Conservation (phyloP, 768 basidiomycete genomes). For the Psilocybe cyanescens region DNA sequence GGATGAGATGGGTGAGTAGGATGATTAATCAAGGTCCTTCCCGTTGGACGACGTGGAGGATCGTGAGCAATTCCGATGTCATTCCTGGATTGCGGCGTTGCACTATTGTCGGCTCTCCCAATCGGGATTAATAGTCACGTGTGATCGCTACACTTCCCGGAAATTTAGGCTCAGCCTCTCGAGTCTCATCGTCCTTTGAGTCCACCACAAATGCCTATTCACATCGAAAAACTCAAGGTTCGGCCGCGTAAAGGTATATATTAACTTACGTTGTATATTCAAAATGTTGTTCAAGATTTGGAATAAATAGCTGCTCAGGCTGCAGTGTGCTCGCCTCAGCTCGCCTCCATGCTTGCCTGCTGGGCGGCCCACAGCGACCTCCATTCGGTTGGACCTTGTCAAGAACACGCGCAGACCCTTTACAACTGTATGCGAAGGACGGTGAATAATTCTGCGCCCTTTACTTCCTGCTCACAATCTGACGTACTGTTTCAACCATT, state of each 20-base stretch:
- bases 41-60: conserved; percentile 27
- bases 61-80: conserved; percentile 21
- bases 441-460: conserved; percentile 47
- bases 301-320: conserved; percentile 42
- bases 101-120: conserved; percentile 4
- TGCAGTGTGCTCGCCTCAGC: conserved; percentile 68
- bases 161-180: neutral
- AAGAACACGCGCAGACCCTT: conserved; percentile 59
- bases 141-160: neutral
- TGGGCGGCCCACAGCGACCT: conserved; percentile 80
- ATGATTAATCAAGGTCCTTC: neutral
- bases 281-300: conserved; percentile 11
- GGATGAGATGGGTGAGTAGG: neutral
- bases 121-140: conserved; percentile 1
- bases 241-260: conserved; percentile 71
- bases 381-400: conserved; percentile 56
- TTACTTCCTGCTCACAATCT: neutral
- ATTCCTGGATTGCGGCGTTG: conserved; percentile 6
- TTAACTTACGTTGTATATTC: neutral
- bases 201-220: conserved; percentile 50
- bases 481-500: neutral
- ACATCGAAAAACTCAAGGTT: conserved; percentile 82
- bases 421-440: conserved; percentile 87
- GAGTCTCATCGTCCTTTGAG: neutral
- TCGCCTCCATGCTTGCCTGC: conserved; percentile 82